Evolutionary conservation across 2,329 filamentous ascomycete genomes (phyloP), one percentile per base, ranked within the genome.

Genomic region (Cladosporium phlei): DNA sequence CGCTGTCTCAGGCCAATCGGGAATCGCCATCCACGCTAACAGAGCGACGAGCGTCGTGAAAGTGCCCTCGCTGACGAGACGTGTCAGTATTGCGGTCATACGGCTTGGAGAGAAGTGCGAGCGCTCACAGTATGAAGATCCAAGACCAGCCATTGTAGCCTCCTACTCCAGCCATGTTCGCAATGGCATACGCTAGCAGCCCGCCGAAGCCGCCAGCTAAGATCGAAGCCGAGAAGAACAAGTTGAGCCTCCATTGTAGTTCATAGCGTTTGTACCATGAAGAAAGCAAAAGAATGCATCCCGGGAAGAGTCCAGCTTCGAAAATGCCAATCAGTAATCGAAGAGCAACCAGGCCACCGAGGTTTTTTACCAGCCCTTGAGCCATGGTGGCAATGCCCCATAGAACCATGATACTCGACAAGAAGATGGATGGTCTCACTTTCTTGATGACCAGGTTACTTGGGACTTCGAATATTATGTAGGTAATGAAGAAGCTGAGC

Each of bases 121-220:
- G 8, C 52, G 28, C 43, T 50, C 40, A 29, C 50, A 46, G 38
- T 44, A 78, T 74, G 72, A 88, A 77, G 45, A 88, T 80, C 60
- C 63, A 63, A 28, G 59, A 53, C 61, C 60, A 63, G 4, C 56
- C 59, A 24, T 49, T 49, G 28, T 61, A 61, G 25, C 60, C 60
- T 16, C 35, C 55, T 10, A 58, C 40, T 24, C 60, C 59, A 17
- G 52, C 46, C 56, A 64, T 57, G 17, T 59, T 52, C 2, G 56
- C 51, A 17, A 64, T 50, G 7, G 62, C 61, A 30, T 64, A 69
- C 11, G 68, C 67, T 7, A 71, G 57, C 11, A 71, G 57, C 16
- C 68, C 68, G 19, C 67, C 63, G 38, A 71, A 67, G 10, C 63
- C 67, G 10, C 66, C 66, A n/a, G 68, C 68, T 17, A 69, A 58